These are phyloP conservation scores for Wolfiporia cocos DNA, from an alignment of 1,284 basidiomycete genomes.

Conservation along the genomic window DNA sequence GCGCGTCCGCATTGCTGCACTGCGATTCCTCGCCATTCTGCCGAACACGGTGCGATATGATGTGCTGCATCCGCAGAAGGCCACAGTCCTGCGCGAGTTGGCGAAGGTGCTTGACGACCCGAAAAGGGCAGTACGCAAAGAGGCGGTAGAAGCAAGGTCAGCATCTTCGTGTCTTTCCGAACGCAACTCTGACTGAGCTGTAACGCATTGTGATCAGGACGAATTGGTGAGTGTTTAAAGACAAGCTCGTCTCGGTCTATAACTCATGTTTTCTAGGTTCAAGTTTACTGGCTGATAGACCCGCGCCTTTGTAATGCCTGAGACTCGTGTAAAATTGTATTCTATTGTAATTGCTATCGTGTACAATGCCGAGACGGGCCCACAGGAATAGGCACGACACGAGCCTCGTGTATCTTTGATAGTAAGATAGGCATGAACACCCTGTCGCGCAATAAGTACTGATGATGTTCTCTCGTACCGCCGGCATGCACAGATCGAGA, in stretches of 20 bases:
- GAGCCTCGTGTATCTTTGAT: too few relatives aligned
- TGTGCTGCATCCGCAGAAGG: conserved; percentile 70
- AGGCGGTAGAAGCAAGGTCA: conserved; percentile 81
- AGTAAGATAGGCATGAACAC: too few relatives aligned
- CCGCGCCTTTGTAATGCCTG: too few relatives aligned
- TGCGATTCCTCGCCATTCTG: conserved; percentile 69
- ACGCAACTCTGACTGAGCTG: background rate
- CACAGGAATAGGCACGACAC: too few relatives aligned
- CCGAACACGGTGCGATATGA: conserved; percentile 77
- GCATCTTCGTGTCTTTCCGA: conserved; percentile 11
- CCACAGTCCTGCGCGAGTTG: conserved; percentile 68
- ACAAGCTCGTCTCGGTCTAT: background rate
- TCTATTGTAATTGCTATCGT: too few relatives aligned
- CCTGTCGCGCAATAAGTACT: too few relatives aligned
- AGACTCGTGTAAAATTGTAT: too few relatives aligned
- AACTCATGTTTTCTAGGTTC: conserved; percentile 34
- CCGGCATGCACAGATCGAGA: too few relatives aligned
- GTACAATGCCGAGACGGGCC: too few relatives aligned
- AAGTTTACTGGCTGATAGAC: conserved; percentile 51
- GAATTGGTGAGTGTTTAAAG: conserved; percentile 45
- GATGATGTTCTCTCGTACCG: too few relatives aligned
- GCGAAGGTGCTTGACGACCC: conserved; percentile 80
- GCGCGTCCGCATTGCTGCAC: conserved; percentile 71
- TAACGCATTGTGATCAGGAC: conserved; percentile 34
- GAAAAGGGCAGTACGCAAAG: conserved; percentile 71